Percentiles rank a stretch among this genome's conserved stretches.
These are phyloP conservation scores for Dovyalis caffra DNA, from an alignment of 345 rosid species.

Conservation along the genomic window DNA sequence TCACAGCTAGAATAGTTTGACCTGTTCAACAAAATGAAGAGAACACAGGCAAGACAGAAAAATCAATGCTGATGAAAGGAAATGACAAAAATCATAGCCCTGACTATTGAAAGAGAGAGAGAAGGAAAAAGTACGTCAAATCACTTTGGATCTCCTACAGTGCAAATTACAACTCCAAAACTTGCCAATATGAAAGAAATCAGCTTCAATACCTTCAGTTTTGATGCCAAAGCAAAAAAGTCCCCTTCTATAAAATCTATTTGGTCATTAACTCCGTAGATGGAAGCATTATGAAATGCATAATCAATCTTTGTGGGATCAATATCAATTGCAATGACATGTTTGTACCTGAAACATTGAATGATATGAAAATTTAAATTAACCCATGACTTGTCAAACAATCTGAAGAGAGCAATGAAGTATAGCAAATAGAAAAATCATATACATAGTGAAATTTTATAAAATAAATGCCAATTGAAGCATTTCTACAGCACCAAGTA, in stretches of 20 bases:
- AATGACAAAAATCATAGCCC: background rate
- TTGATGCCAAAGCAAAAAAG: conserved; percentile 68
- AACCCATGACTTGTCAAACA: background rate
- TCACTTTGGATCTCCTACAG: conserved; percentile 1
- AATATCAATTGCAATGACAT: conserved; percentile 75
- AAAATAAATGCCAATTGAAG: conserved; percentile 4
- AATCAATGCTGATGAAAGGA: background rate
- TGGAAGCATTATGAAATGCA: conserved; percentile 76
- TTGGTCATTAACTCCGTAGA: conserved; percentile 69
- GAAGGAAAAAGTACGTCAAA: background rate
- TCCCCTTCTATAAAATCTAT: conserved; percentile 82
- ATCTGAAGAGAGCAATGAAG: background rate
- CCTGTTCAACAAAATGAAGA: background rate
- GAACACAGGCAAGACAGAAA: background rate
- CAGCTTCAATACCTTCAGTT: conserved; percentile 53
- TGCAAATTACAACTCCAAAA: conserved; percentile 3
- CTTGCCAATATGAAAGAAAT: background rate
- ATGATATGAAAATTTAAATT: conserved; percentile 15
- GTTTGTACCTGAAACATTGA: conserved; percentile 53
- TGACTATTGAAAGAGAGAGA: background rate
- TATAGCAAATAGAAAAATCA: background rate
- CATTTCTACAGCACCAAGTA: background rate
- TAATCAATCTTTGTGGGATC: conserved; percentile 77
- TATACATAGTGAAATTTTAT: background rate
- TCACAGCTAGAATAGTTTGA: no score